A percentile compares a stretch with the other conserved stretches of the same genome.
These are phyloP conservation scores for Borealophlyctis nickersoniae DNA, from an alignment of 192 early-diverging fungal species.

Conservation along the genomic window DNA sequence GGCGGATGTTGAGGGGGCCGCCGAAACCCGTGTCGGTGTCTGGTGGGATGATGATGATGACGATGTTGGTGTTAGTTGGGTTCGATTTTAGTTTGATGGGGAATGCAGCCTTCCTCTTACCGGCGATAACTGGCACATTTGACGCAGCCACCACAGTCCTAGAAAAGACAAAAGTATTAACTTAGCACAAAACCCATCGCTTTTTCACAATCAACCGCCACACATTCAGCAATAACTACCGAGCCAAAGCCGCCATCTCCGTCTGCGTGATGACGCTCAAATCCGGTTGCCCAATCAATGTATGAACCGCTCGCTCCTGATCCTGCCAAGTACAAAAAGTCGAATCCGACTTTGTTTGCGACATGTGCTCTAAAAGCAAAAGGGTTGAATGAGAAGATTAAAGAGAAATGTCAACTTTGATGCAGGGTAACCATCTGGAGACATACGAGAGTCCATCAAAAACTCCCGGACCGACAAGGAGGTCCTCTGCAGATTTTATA, in stretches of 20 bases:
- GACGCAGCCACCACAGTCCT: too few relatives aligned
- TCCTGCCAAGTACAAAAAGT: not conserved
- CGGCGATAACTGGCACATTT: too few relatives aligned
- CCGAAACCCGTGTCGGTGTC: conserved; percentile 14
- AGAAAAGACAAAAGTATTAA: too few relatives aligned
- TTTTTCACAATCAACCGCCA: too few relatives aligned
- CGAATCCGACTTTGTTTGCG: not conserved
- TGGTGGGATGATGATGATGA: not conserved
- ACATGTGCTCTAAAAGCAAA: not conserved
- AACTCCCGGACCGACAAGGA: not conserved
- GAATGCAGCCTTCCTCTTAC: too few relatives aligned
- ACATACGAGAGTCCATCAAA: not conserved
- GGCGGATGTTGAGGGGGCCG: conserved; percentile 16
- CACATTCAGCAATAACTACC: not conserved
- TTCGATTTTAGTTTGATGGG: too few relatives aligned
- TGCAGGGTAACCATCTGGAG: not conserved
- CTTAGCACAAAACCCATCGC: too few relatives aligned
- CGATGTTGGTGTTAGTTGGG: not conserved
- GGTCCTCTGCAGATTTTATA: too few relatives aligned
- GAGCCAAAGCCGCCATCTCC: not conserved
- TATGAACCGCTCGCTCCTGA: not conserved
- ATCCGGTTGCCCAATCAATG: not conserved
- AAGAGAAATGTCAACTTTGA: not conserved
- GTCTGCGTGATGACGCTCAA: not conserved
- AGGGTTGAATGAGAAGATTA: not conserved